Conservation (phyloP, 2,329 filamentous ascomycete genomes). For the Cercospora sesami region DNA sequence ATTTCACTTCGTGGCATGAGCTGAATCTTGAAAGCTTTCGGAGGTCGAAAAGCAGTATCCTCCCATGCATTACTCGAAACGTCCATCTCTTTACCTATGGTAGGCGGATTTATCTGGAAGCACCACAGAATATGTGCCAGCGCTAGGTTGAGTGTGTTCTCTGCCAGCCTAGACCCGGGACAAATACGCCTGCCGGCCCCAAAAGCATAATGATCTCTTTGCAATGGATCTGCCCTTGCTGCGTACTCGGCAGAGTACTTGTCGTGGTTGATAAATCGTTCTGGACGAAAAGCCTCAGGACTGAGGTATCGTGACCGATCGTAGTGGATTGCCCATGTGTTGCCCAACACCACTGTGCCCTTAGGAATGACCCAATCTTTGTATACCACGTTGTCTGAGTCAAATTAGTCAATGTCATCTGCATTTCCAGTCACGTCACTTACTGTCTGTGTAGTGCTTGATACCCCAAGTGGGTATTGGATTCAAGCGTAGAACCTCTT, state of each 20-base stretch:
- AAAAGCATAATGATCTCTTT: slow-evolving; percentile 17
- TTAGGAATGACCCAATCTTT: slow-evolving; percentile 17
- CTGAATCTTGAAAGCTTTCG: neutral
- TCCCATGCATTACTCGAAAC: neutral
- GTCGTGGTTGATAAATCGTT: slow-evolving; percentile 10
- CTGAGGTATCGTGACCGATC: slow-evolving; percentile 15
- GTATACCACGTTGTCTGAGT: slow-evolving; percentile 27
- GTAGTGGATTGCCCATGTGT: slow-evolving; percentile 13
- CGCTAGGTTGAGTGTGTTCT: slow-evolving; percentile 9
- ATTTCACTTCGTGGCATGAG: neutral
- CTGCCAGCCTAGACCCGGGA: slow-evolving; percentile 14
- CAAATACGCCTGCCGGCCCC: slow-evolving; percentile 18
- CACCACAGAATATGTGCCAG: slow-evolving; percentile 9
- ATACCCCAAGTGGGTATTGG: slow-evolving; percentile 17
- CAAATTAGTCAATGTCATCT: slow-evolving; percentile 39
- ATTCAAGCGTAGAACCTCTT: slow-evolving; percentile 39
- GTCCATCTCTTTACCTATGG: neutral
- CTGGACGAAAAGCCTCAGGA: slow-evolving; percentile 15
- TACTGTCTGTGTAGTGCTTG: neutral
- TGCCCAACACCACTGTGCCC: slow-evolving; percentile 8
- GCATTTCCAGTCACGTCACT: neutral
- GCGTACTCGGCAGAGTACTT: neutral
- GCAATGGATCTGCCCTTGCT: neutral
- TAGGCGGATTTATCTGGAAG: neutral
- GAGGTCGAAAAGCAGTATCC: neutral